These are phyloP conservation scores for Bullera alba DNA, from an alignment of 768 basidiomycete species.

Conservation along the genomic window DNA sequence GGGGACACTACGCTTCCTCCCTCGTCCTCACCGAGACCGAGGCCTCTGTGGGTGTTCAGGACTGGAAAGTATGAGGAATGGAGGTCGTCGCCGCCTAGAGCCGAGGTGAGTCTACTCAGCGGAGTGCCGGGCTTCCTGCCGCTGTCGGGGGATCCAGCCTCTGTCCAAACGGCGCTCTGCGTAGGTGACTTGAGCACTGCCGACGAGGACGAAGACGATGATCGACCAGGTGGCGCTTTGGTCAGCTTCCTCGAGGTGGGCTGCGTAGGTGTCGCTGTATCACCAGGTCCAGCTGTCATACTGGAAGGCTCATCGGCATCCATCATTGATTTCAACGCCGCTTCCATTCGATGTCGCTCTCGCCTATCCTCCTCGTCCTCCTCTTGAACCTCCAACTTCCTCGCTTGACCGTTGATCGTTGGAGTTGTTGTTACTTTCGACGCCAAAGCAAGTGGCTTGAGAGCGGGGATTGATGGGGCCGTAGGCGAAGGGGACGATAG, in stretches of 20 bases:
- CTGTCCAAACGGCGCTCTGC: neutral
- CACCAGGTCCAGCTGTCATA: neutral
- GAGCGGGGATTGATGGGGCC: constrained; percentile 2
- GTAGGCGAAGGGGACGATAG: constrained; percentile 1
- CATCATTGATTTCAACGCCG: constrained; percentile 91
- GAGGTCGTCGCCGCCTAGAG: constrained; percentile 46
- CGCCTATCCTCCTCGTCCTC: constrained; percentile 89
- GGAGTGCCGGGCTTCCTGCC: too few relatives aligned
- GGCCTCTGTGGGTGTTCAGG: too few relatives aligned
- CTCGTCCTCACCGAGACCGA: neutral
- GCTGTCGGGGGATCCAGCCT: constrained; percentile 64
- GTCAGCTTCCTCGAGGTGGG: neutral
- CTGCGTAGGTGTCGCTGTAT: neutral
- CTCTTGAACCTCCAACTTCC: constrained; percentile 66
- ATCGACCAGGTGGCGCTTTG: neutral
- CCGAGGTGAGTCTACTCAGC: constrained; percentile 49
- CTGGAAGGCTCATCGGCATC: constrained; percentile 56
- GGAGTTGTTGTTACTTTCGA: constrained; percentile 2
- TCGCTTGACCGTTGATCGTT: constrained; percentile 18
- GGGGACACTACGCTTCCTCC: neutral
- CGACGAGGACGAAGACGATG: neutral
- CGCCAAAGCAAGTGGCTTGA: constrained; percentile 14
- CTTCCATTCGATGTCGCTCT: constrained; percentile 78
- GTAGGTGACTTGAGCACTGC: neutral
- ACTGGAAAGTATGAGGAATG: too few relatives aligned